Base-by-base conservation (phyloP, 371 early-diverging fungal species). In the Mucor circinelloides region DNA sequence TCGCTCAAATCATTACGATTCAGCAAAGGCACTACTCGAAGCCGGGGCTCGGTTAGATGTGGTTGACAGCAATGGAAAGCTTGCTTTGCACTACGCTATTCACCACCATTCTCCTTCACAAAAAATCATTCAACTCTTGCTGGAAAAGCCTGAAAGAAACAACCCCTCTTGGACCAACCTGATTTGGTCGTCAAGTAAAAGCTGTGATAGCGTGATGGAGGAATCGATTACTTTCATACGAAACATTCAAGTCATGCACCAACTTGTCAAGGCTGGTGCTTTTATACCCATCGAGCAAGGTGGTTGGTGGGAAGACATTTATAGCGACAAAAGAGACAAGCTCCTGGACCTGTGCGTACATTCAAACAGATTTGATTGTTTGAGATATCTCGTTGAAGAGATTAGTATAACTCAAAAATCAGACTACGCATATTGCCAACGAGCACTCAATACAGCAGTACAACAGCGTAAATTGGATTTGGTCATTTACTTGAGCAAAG, bases 121-220 rank as follows among this genome's bases (percentile, higher is more conserved):
- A 46, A 69, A 68, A n/a, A 67, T 92, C 90, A 31, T 90, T 89
- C 66, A 89, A 89, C 78, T 91, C 86, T n/a, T 79, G 80, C 28
- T 60, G 27, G 1, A 7, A 5, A 64, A 57, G 44, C 65, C 46
- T 0, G 58, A 55, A 31, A 40, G 58, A 32, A 64, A 64, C 23
- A 64, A 64, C 12, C 65, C 65, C 2, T 57, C 58, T 8, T 46
- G 21, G 10, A 44, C 31, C 6, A 64, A 64, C 19, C 10, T 64
- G 32, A 27, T 64, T 21, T 64, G 65, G 65, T 57, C 48, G 28
- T 19, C 65, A 0, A 12, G 46, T 2, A 13, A 31, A 3, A 8
- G 9, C 13, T 15, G 7, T 19, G 3, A 61, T 46, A 23, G 32
- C 21, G 75, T 63, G 1, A 67, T 79, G 1, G 66, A 69, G 10